A percentile compares a stretch with the other conserved stretches of the same genome.
Conservation (phyloP, 148 eudicot species). For the Heliosperma pusillum region DNA sequence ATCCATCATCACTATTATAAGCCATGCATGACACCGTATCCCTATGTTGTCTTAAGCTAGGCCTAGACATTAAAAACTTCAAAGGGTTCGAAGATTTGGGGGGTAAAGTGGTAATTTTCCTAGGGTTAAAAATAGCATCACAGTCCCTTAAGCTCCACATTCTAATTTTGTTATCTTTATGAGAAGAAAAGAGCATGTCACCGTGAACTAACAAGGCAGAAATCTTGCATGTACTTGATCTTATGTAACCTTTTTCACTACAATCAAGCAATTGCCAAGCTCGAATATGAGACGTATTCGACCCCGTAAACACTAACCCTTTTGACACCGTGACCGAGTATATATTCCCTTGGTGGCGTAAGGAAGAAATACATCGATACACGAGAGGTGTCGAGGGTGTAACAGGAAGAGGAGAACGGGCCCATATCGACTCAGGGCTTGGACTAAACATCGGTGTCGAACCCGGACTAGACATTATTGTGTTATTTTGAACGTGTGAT, state of each 20-base stretch:
- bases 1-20: slow-evolving; percentile 44
- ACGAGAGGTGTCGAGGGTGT: slow-evolving; percentile 38
- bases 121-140: slow-evolving; percentile 31
- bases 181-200: slow-evolving; percentile 47
- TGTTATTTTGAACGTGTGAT: background rate
- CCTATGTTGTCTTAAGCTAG: slow-evolving; percentile 30
- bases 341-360: slow-evolving; percentile 46
- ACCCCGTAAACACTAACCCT: slow-evolving; percentile 44
- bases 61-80: slow-evolving; percentile 22
- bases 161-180: slow-evolving; percentile 44
- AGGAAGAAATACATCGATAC: slow-evolving; percentile 52
- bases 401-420: slow-evolving; percentile 25
- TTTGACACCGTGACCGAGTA: slow-evolving; percentile 34
- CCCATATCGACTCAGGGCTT: slow-evolving; percentile 43
- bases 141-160: slow-evolving; percentile 31
- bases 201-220: slow-evolving; percentile 42
- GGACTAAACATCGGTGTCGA: slow-evolving; percentile 24
- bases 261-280: slow-evolving; percentile 53
- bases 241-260: slow-evolving; percentile 41
- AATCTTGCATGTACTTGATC: slow-evolving; percentile 32
- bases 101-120: slow-evolving; percentile 42
- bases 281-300: slow-evolving; percentile 47
- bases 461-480: slow-evolving; percentile 2
- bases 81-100: slow-evolving; percentile 31
- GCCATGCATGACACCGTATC: slow-evolving; percentile 59